These are phyloP conservation scores for Hemileccinum impolitum DNA, from an alignment of 768 basidiomycete genomes.

Conservation along the genomic window DNA sequence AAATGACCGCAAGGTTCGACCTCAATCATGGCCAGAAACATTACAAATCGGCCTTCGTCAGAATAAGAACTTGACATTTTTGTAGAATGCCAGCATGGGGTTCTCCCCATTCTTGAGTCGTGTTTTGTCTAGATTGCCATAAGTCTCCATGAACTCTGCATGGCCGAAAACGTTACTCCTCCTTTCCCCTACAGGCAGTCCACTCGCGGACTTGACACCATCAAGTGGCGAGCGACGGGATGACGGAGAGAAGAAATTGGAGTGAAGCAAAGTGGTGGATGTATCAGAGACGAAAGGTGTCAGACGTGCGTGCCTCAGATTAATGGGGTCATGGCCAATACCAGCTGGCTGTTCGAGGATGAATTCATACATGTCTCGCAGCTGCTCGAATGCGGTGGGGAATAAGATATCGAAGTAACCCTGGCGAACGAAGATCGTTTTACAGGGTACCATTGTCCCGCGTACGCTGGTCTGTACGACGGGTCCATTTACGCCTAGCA, in stretches of 20 bases:
- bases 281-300: slow-evolving; percentile 52
- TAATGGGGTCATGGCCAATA: slow-evolving; percentile 8
- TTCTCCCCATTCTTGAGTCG: slow-evolving; percentile 79
- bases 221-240: slow-evolving; percentile 59
- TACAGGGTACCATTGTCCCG: slow-evolving; percentile 82
- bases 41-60: slow-evolving; percentile 32
- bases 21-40: background rate
- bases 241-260: slow-evolving; percentile 64
- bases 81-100: slow-evolving; percentile 84
- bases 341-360: slow-evolving; percentile 61
- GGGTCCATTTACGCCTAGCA: slow-evolving; percentile 66
- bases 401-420: slow-evolving; percentile 99
- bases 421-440: slow-evolving; percentile 87
- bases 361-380: slow-evolving; percentile 89
- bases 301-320: slow-evolving; percentile 35
- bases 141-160: slow-evolving; percentile 83
- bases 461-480: slow-evolving; percentile 94
- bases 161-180: slow-evolving; percentile 86
- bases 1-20: background rate
- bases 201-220: slow-evolving; percentile 70
- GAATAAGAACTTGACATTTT: slow-evolving; percentile 92
- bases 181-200: slow-evolving; percentile 75
- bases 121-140: slow-evolving; percentile 72
- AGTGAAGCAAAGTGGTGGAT: slow-evolving; percentile 50
- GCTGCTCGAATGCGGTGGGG: slow-evolving; percentile 82